Base-by-base conservation (phyloP, 1,284 basidiomycete genomes). In the Cystobasidium slooffiae region DNA sequence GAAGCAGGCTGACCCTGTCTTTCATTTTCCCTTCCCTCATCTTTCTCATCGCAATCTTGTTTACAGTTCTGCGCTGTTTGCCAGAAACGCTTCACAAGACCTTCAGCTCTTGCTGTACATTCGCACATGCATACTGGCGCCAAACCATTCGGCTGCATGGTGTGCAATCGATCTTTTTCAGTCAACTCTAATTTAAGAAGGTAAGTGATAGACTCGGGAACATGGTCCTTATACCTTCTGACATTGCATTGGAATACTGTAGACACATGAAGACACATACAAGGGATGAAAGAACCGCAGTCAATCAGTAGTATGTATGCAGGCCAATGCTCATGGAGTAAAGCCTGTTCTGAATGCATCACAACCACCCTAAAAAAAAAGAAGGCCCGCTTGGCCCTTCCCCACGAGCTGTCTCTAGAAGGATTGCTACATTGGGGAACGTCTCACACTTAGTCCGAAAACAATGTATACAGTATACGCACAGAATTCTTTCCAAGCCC, bases 61-160 rank as follows among this genome's bases (percentile, higher is more conserved):
- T 14, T n/a, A 24, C 31, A 72, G 69, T 58, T 44, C n/a, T 72
- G 69, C 24, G 37, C 44, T 3, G 61, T 64, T 22, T 72, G 69
- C 43, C 46, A 53, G 31, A 74, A 74, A 44, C 46, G 47, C 41
- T 74, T 66, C 46, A 49, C 53, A 4, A 55, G 64, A 46, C 63
- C 63, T 59, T 74, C 72, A 6, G 63, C 72, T 16, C 55, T 74
- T 20, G 64, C 72, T 66, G 64, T 67, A 1, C 72, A 74, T 59
- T 61, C 63, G 8, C 72, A 66, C 46, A 68, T 68, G 63, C 72
- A 74, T 20, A 74, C 72, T 18, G 72, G 72, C 16, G 72, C 52
- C 5, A 74, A 68, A 56, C 63, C 64, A n/a, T 68, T 67, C 56
- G 37, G 31, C 6, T 74, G 72, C 41, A 31, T 39, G 12, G 31